phyloP scores from a whole-genome alignment of 2,329 filamentous ascomycete species.

The Sporothrix protearum region DNA sequence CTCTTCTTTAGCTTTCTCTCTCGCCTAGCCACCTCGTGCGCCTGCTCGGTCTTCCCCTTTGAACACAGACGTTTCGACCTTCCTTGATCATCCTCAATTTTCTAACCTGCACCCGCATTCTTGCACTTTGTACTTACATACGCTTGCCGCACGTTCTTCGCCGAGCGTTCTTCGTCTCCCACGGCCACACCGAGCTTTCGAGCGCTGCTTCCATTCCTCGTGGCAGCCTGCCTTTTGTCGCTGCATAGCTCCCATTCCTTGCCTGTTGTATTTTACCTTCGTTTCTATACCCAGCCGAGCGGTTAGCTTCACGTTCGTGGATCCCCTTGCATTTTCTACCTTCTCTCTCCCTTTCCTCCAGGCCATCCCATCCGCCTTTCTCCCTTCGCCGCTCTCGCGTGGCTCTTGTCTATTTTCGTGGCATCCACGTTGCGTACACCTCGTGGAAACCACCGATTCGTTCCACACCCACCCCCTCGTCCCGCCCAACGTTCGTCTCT shows the following conservation, averaged over 20 bases:
- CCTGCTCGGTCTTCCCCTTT: neutral
- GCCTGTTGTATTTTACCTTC: conserved; percentile 3
- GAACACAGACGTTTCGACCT: neutral
- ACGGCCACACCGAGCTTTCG: neutral
- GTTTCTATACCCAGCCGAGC: conserved; percentile 11
- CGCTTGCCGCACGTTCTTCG: neutral
- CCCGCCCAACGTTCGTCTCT: neutral
- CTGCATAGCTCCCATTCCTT: conserved; percentile 13
- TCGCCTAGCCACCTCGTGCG: neutral
- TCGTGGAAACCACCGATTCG: neutral
- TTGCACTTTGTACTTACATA: neutral
- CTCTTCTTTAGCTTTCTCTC: neutral
- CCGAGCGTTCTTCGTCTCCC: neutral
- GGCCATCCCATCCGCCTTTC: neutral
- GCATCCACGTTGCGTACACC: neutral
- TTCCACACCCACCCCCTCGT: neutral
- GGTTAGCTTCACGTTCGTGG: conserved; percentile 17
- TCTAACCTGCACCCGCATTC: neutral
- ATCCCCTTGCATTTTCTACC: conserved; percentile 5
- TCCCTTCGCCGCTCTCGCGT: conserved; percentile 16
- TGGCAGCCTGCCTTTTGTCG: neutral
- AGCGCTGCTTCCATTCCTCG: neutral
- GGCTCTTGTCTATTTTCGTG: conserved; percentile 6
- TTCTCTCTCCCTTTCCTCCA: neutral
- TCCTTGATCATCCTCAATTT: neutral